These are phyloP conservation scores for Chlamydomonas sp. DNA, from an alignment of 139 green algal genomes.

Conservation along the genomic window DNA sequence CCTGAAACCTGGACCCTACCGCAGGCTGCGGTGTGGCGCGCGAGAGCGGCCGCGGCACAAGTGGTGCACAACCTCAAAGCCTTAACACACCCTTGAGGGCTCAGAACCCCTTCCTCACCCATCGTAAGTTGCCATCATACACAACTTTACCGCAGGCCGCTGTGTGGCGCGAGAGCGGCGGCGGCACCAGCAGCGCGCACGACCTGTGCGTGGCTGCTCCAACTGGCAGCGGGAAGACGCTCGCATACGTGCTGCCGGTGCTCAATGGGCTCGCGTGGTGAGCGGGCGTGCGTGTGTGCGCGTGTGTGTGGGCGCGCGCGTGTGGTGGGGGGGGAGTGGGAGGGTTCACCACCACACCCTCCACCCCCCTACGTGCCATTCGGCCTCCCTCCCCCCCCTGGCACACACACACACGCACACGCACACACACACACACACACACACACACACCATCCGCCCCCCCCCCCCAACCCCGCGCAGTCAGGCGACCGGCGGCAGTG, in stretches of 20 bases:
- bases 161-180: slow-evolving; percentile 59
- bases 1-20: no score
- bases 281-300: no score
- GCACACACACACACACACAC: no score
- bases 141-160: no score
- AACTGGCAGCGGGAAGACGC: slow-evolving; percentile 85
- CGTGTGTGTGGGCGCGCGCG: no score
- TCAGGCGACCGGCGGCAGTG: neutral
- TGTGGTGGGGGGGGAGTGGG: no score
- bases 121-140: no score
- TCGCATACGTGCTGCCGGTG: slow-evolving; percentile 78
- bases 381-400: neutral
- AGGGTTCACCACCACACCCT: no score
- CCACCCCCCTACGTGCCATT: neutral
- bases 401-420: neutral
- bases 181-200: slow-evolving; percentile 55
- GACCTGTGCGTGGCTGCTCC: slow-evolving; percentile 82
- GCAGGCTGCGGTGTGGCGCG: slow-evolving; percentile 67
- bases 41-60: slow-evolving; percentile 52
- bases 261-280: slow-evolving; percentile 53
- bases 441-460: no score
- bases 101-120: no score
- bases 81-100: no score
- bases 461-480: neutral
- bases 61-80: slow-evolving; percentile 50